Conservation (phyloP, 805 yeast genomes). For the Cyberlindnera mrakii region DNA sequence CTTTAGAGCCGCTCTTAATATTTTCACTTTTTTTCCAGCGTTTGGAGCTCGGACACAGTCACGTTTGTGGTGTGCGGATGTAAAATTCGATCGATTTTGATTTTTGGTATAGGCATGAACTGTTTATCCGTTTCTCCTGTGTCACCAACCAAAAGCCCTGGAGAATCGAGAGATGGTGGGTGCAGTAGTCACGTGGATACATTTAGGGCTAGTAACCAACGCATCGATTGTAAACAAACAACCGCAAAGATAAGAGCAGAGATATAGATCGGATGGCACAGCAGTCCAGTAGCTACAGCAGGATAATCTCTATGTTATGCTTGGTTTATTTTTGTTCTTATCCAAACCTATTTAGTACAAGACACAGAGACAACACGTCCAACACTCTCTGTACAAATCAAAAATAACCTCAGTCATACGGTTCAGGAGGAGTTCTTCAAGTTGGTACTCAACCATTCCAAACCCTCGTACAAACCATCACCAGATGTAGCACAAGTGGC, state of each 20-base stretch:
- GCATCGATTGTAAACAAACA: slow-evolving; percentile 4
- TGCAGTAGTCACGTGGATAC: too few species aligned
- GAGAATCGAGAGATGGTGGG: too few species aligned
- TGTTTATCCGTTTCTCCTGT: too few species aligned
- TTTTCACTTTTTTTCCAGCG: slow-evolving; percentile 3
- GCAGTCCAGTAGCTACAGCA: too few species aligned
- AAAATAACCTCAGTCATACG: neutral
- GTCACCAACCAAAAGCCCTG: too few species aligned
- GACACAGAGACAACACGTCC: slow-evolving; percentile 3
- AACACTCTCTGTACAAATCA: neutral
- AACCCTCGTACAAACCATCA: slow-evolving; percentile 96
- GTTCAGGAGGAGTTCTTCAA: slow-evolving; percentile 58
- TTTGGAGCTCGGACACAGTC: slow-evolving; percentile 4
- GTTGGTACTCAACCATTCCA: slow-evolving; percentile 92
- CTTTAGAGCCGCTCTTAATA: too few species aligned
- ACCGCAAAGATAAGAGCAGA: too few species aligned
- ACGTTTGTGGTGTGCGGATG: neutral
- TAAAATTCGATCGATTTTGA: too few species aligned
- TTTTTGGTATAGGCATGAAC: too few species aligned
- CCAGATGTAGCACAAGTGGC: slow-evolving; percentile 99
- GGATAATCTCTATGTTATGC: slow-evolving; percentile 2
- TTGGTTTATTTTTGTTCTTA: slow-evolving; percentile 2
- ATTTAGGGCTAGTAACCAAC: neutral
- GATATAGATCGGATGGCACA: too few species aligned
- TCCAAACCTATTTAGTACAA: slow-evolving; percentile 6